Conservation (phyloP, 2,329 filamentous ascomycete genomes). For the Fusarium sp. region DNA sequence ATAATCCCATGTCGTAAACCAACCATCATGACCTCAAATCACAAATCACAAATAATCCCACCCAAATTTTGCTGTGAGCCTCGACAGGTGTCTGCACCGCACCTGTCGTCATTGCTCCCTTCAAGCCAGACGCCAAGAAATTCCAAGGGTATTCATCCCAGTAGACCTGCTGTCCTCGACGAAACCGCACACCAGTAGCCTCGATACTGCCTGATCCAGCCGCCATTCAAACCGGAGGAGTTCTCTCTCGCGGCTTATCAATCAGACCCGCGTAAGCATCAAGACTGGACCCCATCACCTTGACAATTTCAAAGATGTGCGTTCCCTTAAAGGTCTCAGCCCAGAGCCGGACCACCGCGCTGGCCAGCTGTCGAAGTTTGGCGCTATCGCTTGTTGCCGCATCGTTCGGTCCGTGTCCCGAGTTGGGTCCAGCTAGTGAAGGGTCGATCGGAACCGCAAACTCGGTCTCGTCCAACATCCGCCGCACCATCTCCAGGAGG, state of each 20-base stretch:
- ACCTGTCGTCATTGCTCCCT: neutral
- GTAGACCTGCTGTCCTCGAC: neutral
- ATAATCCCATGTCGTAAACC: slow-evolving; percentile 22
- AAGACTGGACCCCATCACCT: slow-evolving; percentile 67
- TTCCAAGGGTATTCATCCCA: neutral
- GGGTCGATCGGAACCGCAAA: slow-evolving; percentile 71
- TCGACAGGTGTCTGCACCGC: neutral
- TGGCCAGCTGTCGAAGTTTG: slow-evolving; percentile 67
- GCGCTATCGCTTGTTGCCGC: slow-evolving; percentile 60
- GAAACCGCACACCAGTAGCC: neutral
- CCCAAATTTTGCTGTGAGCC: neutral
- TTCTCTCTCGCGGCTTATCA: slow-evolving; percentile 65
- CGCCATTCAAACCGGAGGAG: slow-evolving; percentile 42
- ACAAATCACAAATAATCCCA: neutral
- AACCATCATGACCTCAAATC: slow-evolving; percentile 12
- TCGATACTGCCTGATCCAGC: slow-evolving; percentile 38
- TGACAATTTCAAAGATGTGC: slow-evolving; percentile 71
- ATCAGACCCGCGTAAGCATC: slow-evolving; percentile 69
- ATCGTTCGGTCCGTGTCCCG: slow-evolving; percentile 55
- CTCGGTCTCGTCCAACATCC: slow-evolving; percentile 72
- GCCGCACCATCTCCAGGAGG: slow-evolving; percentile 67
- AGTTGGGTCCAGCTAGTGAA: slow-evolving; percentile 59
- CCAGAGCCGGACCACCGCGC: slow-evolving; percentile 70
- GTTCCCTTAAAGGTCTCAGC: slow-evolving; percentile 72
- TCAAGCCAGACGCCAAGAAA: slow-evolving; percentile 25